phyloP scores from a whole-genome alignment of 2,329 filamentous ascomycete species.

The Aureobasidium sp. region DNA sequence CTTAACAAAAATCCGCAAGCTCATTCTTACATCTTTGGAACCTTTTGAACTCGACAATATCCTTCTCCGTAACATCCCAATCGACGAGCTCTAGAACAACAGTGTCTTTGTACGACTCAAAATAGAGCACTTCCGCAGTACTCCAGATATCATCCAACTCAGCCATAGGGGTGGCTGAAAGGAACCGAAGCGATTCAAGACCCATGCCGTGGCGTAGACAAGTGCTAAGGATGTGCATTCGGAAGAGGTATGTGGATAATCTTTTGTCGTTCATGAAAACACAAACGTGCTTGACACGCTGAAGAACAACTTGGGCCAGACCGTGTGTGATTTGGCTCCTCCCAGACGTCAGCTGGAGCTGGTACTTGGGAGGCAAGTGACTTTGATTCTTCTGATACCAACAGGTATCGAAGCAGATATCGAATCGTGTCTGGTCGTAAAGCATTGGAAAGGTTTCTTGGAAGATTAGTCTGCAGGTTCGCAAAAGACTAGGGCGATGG shows the following conservation, averaged over 20 bases:
- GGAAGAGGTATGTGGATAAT: no score
- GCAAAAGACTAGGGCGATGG: neutral
- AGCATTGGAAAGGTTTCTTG: neutral
- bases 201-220: neutral
- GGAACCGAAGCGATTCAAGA: neutral
- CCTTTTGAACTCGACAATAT: neutral
- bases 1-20: neutral
- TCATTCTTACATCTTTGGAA: neutral
- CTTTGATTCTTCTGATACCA: neutral
- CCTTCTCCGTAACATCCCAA: neutral
- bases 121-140: neutral
- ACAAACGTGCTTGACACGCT: neutral
- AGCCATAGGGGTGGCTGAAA: neutral
- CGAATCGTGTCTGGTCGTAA: neutral
- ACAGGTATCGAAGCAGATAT: neutral
- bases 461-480: neutral
- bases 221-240: neutral
- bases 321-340: neutral
- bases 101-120: neutral
- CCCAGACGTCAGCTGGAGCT: neutral
- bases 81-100: neutral
- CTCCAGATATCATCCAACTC: neutral
- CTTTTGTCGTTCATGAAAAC: neutral
- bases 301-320: neutral
- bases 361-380: neutral